These are phyloP conservation scores for Pleurotus eryngii DNA, from an alignment of 768 basidiomycete species.

Conservation along the genomic window DNA sequence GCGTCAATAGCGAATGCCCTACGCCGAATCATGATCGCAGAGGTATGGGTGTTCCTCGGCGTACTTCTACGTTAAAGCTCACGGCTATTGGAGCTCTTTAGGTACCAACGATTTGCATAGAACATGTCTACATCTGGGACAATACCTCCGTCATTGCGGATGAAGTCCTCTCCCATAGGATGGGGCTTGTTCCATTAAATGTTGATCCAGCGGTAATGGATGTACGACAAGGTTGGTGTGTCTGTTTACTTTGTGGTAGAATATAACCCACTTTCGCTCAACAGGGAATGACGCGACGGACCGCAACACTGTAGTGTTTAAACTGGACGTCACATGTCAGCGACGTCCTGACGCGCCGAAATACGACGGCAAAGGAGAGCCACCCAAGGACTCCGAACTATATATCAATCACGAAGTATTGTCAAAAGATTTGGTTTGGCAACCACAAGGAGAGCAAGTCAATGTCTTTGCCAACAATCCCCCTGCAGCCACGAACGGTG, in stretches of 20 bases:
- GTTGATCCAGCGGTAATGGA: conserved; percentile 76
- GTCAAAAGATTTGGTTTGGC: conserved; percentile 70
- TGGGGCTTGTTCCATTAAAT: conserved; percentile 88
- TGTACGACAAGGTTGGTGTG: conserved; percentile 39
- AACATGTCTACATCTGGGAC: conserved; percentile 89
- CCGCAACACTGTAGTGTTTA: conserved; percentile 88
- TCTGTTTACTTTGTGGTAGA: neutral
- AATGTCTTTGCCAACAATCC: conserved; percentile 48
- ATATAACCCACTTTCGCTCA: conserved; percentile 16
- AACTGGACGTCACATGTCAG: conserved; percentile 65
- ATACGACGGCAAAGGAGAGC: conserved; percentile 16
- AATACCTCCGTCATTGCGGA: conserved; percentile 94
- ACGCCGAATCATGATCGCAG: conserved; percentile 88
- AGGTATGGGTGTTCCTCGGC: conserved; percentile 50
- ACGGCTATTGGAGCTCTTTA: conserved; percentile 23
- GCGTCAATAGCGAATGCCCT: conserved; percentile 97
- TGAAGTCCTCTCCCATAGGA: conserved; percentile 86
- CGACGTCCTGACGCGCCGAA: conserved; percentile 54
- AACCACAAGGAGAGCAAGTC: conserved; percentile 78
- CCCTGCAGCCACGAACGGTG: conserved; percentile 67
- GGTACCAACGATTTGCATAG: conserved; percentile 91
- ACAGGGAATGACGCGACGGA: conserved; percentile 71
- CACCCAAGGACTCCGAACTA: conserved; percentile 50
- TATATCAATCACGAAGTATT: conserved; percentile 71
- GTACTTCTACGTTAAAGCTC: conserved; percentile 12